Evolutionary conservation across 2,329 filamentous ascomycete genomes (phyloP).

Genomic region (Aspergillus sojae): DNA sequence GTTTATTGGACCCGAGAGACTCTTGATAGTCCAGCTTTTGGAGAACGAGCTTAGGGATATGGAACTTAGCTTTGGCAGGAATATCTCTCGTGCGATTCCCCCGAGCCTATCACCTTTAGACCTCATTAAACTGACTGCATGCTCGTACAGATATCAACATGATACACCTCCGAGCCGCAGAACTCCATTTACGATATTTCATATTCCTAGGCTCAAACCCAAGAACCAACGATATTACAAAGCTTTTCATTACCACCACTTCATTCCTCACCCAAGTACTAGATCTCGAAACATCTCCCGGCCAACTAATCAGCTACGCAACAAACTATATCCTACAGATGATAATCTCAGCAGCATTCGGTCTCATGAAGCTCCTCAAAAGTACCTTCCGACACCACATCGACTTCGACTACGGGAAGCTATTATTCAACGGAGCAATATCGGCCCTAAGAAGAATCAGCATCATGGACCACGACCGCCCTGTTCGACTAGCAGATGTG

Average conservation of each 20-base stretch:
- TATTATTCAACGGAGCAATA: constrained; percentile 61
- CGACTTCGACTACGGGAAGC: constrained; percentile 57
- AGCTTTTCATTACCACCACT: constrained; percentile 49
- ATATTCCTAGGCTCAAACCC: constrained; percentile 50
- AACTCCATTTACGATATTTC: constrained; percentile 49
- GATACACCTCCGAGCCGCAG: constrained; percentile 50
- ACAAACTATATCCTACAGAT: constrained; percentile 67
- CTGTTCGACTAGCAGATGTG: constrained; percentile 65
- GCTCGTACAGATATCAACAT: constrained; percentile 42
- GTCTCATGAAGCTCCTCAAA: constrained; percentile 65
- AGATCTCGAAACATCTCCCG: constrained; percentile 45
- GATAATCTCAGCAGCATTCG: constrained; percentile 65
- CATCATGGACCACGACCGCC: constrained; percentile 63
- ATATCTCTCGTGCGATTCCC: constrained; percentile 34
- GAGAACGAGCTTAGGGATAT: constrained; percentile 50
- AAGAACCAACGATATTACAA: constrained; percentile 46
- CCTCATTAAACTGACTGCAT: background rate
- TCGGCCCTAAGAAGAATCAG: constrained; percentile 61
- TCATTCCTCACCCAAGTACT: constrained; percentile 49
- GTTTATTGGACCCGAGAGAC: constrained; percentile 46
- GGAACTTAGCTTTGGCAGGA: constrained; percentile 54
- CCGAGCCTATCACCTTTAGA: background rate
- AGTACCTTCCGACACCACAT: constrained; percentile 61
- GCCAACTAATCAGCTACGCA: constrained; percentile 55
- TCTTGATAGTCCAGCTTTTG: constrained; percentile 47